A percentile compares a stretch with the other conserved stretches of the same genome.
These are phyloP conservation scores for Debaryomyces sp. DNA, from an alignment of 1,139 yeast genomes.

Conservation along the genomic window DNA sequence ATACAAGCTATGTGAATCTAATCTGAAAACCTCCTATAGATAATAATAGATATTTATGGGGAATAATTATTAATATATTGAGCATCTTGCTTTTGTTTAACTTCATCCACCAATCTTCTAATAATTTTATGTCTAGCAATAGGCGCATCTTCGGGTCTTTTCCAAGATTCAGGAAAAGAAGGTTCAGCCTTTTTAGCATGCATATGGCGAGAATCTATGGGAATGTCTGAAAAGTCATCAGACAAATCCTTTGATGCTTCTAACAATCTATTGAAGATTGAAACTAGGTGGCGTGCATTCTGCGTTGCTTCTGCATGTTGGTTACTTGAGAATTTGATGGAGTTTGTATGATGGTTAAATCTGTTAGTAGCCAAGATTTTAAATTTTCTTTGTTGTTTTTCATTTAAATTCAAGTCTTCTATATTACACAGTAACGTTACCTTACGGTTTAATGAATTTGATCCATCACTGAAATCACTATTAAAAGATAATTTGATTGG, in stretches of 20 bases:
- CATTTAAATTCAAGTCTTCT: slow-evolving; percentile 53
- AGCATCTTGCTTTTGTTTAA: slow-evolving; percentile 36
- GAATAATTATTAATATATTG: slow-evolving; percentile 29
- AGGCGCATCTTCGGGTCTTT: slow-evolving; percentile 72
- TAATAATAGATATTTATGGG: neutral
- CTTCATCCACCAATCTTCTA: slow-evolving; percentile 36
- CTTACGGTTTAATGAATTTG: slow-evolving; percentile 68
- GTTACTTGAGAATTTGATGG: slow-evolving; percentile 62
- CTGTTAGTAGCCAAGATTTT: slow-evolving; percentile 79
- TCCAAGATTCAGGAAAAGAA: slow-evolving; percentile 82
- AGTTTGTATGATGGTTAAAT: slow-evolving; percentile 63
- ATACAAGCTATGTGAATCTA: slow-evolving; percentile 8
- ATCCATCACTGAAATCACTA: slow-evolving; percentile 70
- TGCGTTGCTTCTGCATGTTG: slow-evolving; percentile 79
- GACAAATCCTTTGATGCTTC: slow-evolving; percentile 64
- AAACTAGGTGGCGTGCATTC: slow-evolving; percentile 75
- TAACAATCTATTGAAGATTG: slow-evolving; percentile 61
- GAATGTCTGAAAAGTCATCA: slow-evolving; percentile 74
- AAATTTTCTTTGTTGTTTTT: slow-evolving; percentile 67
- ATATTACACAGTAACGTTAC: slow-evolving; percentile 65
- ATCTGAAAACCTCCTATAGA: neutral
- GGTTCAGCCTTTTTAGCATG: slow-evolving; percentile 47
- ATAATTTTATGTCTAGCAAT: slow-evolving; percentile 35
- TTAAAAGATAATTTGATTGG: slow-evolving; percentile 73
- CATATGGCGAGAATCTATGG: slow-evolving; percentile 78